Evolutionary conservation across 2,329 filamentous ascomycete genomes (phyloP).

Genomic region (Ascochyta koolunga): DNA sequence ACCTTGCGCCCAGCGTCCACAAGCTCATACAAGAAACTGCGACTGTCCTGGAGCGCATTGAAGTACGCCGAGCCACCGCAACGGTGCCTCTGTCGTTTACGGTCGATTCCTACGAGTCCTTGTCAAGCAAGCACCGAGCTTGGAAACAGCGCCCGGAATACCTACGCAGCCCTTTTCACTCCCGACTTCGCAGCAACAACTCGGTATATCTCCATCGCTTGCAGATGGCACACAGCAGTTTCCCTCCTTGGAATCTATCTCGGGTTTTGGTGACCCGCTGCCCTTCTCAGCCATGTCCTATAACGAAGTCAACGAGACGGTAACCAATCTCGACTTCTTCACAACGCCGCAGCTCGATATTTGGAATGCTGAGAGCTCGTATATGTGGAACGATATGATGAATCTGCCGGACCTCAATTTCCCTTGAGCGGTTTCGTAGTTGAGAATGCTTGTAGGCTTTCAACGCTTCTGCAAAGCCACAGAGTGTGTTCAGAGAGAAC

Average conservation of each 20-base stretch:
- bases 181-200: conserved; percentile 8
- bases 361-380: conserved; percentile 58
- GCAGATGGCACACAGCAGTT: conserved; percentile 6
- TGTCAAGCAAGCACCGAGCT: conserved; percentile 37
- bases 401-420: conserved; percentile 43
- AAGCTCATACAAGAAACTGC: conserved; percentile 67
- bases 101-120: conserved; percentile 61
- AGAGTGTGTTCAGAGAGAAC: too few species aligned
- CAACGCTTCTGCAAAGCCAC: too few species aligned
- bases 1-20: conserved; percentile 42
- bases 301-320: conserved; percentile 69
- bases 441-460: too few species aligned
- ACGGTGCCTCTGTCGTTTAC: conserved; percentile 68
- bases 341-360: conserved; percentile 62
- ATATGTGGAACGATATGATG: conserved; percentile 45
- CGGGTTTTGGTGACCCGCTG: conserved; percentile 44
- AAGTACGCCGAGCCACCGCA: conserved; percentile 67
- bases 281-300: conserved; percentile 74
- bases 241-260: conserved; percentile 23
- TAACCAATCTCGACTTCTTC: conserved; percentile 68
- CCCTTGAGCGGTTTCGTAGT: conserved; percentile 12
- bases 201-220: conserved; percentile 9
- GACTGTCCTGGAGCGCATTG: conserved; percentile 71
- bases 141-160: conserved; percentile 11
- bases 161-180: conserved; percentile 19